Evolutionary conservation across 768 basidiomycete species (phyloP).

Genomic region (Boletus rubescentipes): DNA sequence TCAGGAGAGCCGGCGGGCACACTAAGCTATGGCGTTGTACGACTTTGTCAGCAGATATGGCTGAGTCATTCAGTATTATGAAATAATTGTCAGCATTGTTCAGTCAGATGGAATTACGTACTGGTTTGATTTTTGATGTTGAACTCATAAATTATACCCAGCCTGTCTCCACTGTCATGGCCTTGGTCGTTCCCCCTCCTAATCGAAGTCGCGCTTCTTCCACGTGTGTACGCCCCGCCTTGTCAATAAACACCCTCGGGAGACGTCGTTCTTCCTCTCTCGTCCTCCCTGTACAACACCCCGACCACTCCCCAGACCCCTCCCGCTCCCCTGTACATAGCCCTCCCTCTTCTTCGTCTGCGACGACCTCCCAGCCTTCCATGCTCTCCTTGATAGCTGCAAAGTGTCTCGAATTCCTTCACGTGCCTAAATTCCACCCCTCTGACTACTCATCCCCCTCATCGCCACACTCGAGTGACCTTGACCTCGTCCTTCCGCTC

Average conservation of each 20-base stretch:
- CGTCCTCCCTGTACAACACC: constrained; percentile 34
- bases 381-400: constrained; percentile 54
- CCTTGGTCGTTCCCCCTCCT: constrained; percentile 40
- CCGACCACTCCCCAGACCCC: constrained; percentile 8
- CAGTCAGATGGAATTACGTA: constrained; percentile 18
- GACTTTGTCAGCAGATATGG: background rate
- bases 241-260: constrained; percentile 53
- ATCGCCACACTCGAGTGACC: constrained; percentile 40
- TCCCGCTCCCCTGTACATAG: background rate
- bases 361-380: constrained; percentile 32
- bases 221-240: constrained; percentile 51
- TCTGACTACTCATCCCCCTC: constrained; percentile 47
- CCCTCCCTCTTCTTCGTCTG: constrained; percentile 8
- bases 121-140: constrained; percentile 21
- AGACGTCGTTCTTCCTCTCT: constrained; percentile 53
- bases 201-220: constrained; percentile 59
- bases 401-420: constrained; percentile 53
- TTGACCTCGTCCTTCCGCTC: constrained; percentile 53
- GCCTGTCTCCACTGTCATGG: constrained; percentile 16
- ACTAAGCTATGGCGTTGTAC: constrained; percentile 33
- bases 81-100: background rate
- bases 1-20: constrained; percentile 86
- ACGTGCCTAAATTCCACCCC: constrained; percentile 40
- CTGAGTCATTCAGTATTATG: constrained; percentile 13
- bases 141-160: constrained; percentile 1